Conservation (phyloP, 2,329 filamentous ascomycete genomes). For the Colletotrichum sublineola region DNA sequence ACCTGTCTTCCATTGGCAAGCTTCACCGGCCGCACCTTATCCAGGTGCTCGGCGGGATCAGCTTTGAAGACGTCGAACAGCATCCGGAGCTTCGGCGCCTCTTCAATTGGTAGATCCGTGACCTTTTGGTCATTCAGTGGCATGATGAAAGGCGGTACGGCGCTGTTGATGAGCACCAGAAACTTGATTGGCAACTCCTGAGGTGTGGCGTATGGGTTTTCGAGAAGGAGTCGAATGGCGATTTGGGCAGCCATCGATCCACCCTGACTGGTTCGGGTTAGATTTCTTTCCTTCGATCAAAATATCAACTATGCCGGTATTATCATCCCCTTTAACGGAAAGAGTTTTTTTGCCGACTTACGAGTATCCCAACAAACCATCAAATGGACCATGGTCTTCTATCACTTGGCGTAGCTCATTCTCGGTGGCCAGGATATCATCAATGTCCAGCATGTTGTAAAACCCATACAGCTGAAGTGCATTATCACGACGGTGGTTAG, state of each 20-base stretch:
- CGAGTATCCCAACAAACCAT: constrained; percentile 20
- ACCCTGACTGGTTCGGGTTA: neutral
- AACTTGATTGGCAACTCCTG: constrained; percentile 26
- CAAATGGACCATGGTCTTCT: constrained; percentile 23
- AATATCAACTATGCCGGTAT: neutral
- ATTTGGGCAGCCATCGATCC: constrained; percentile 17
- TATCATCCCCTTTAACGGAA: neutral
- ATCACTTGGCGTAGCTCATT: constrained; percentile 24
- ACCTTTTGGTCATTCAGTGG: constrained; percentile 2
- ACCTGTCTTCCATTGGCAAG: neutral
- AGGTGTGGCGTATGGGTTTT: constrained; percentile 21
- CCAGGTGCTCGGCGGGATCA: neutral
- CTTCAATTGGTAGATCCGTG: neutral
- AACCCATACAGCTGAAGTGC: constrained; percentile 18
- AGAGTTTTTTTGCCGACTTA: neutral
- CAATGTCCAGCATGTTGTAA: constrained; percentile 25
- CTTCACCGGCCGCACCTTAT: neutral
- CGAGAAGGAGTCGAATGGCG: constrained; percentile 13
- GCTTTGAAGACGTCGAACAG: neutral
- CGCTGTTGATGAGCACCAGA: constrained; percentile 23
- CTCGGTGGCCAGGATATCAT: constrained; percentile 24
- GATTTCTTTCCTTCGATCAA: neutral
- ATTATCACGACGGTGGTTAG: neutral
- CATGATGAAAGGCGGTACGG: constrained; percentile 23
- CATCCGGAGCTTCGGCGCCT: neutral